These are phyloP conservation scores for Trapa incisa DNA, from an alignment of 345 rosid species.

Conservation along the genomic window DNA sequence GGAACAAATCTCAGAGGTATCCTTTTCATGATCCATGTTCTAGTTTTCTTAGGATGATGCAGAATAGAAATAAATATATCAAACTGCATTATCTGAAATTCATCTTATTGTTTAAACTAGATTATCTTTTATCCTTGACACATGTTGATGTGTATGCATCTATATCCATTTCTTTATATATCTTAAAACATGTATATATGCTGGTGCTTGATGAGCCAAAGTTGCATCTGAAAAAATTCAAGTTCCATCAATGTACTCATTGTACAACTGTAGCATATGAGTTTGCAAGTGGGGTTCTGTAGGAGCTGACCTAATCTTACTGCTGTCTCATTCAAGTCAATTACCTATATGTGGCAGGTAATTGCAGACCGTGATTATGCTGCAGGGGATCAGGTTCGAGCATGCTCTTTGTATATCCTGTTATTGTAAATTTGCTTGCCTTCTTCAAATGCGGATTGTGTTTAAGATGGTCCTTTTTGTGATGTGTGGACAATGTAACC, in stretches of 20 bases:
- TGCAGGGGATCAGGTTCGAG: slow-evolving; percentile 63
- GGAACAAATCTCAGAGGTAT: slow-evolving; percentile 56
- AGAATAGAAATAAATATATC: background rate
- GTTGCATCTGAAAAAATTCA: background rate
- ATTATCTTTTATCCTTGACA: background rate
- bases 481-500: background rate
- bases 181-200: background rate
- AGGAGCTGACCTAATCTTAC: background rate
- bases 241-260: background rate
- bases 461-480: background rate
- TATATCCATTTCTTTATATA: no score
- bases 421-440: background rate
- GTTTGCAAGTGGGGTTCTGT: background rate
- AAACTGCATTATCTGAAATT: background rate
- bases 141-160: background rate
- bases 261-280: background rate
- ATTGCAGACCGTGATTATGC: slow-evolving; percentile 58
- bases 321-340: background rate
- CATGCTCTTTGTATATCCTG: slow-evolving; percentile 2
- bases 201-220: background rate
- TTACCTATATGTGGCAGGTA: slow-evolving; percentile 33
- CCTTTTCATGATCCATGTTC: background rate
- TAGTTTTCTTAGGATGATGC: background rate
- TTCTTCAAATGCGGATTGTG: background rate
- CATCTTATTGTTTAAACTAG: background rate